A percentile compares a stretch with the other conserved stretches of the same genome.
These are phyloP conservation scores for Cercospora canescens DNA, from an alignment of 2,329 filamentous ascomycete species.

Conservation along the genomic window DNA sequence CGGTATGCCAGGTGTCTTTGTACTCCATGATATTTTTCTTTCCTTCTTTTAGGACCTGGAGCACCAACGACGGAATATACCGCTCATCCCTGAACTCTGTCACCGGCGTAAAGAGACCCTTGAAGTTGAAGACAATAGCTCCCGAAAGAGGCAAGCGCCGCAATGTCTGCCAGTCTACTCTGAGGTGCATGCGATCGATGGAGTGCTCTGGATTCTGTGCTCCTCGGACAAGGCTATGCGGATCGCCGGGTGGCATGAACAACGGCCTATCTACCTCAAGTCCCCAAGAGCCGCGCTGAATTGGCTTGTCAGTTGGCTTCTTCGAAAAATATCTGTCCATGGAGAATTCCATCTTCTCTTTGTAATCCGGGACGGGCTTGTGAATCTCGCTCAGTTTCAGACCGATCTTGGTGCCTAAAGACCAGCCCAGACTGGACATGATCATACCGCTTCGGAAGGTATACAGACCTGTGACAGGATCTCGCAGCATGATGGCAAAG, in stretches of 20 bases:
- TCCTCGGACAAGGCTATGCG: constrained; percentile 61
- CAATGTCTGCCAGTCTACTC: constrained; percentile 88
- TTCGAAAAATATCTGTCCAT: constrained; percentile 89
- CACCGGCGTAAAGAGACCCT: constrained; percentile 77
- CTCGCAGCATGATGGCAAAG: constrained; percentile 73
- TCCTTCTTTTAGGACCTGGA: constrained; percentile 69
- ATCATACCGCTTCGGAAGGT: constrained; percentile 73
- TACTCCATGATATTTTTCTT: constrained; percentile 74
- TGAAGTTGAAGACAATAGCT: constrained; percentile 83
- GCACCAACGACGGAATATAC: constrained; percentile 67
- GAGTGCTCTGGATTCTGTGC: constrained; percentile 59
- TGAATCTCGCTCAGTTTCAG: constrained; percentile 71
- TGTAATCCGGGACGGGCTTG: constrained; percentile 74
- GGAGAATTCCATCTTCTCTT: constrained; percentile 82
- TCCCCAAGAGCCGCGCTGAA: constrained; percentile 83
- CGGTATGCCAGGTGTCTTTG: constrained; percentile 78
- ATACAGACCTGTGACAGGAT: constrained; percentile 71
- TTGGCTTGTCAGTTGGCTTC: constrained; percentile 70
- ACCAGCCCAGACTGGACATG: constrained; percentile 81
- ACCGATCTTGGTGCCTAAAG: constrained; percentile 71
- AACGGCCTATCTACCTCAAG: constrained; percentile 74
- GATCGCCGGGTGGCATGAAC: constrained; percentile 70
- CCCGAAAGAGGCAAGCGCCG: constrained; percentile 75
- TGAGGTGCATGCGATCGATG: constrained; percentile 63
- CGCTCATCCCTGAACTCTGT: constrained; percentile 69